Conservation (phyloP, 768 basidiomycete species). For the Scleroderma bovista region DNA sequence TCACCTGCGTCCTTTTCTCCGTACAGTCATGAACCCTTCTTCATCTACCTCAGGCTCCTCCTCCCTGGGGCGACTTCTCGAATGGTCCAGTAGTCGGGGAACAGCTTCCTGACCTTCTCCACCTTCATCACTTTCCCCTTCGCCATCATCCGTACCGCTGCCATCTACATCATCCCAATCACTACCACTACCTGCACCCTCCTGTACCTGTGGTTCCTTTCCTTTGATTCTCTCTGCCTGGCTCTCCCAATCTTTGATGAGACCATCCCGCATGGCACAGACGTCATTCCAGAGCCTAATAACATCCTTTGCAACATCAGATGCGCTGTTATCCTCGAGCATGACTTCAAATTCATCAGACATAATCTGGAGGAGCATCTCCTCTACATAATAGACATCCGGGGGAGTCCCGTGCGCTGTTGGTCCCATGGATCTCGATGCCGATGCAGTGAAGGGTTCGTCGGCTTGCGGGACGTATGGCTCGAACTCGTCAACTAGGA, state of each 20-base stretch:
- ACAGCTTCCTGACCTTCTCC: slow-evolving; percentile 34
- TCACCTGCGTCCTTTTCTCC: slow-evolving; percentile 46
- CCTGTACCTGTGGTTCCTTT: slow-evolving; percentile 43
- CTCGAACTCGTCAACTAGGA: slow-evolving; percentile 77
- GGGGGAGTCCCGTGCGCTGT: slow-evolving; percentile 20
- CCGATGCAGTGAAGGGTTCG: neutral
- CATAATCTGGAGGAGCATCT: slow-evolving; percentile 77
- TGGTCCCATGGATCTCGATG: neutral
- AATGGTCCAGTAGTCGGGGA: slow-evolving; percentile 49
- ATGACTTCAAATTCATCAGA: slow-evolving; percentile 81
- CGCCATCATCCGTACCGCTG: slow-evolving; percentile 38
- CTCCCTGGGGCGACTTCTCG: slow-evolving; percentile 28
- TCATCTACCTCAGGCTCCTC: slow-evolving; percentile 82
- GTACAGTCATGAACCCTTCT: slow-evolving; percentile 87
- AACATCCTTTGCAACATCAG: slow-evolving; percentile 66
- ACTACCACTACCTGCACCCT: slow-evolving; percentile 33
- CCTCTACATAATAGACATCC: slow-evolving; percentile 76
- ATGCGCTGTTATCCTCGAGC: slow-evolving; percentile 82
- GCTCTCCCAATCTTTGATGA: slow-evolving; percentile 59
- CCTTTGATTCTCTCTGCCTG: slow-evolving; percentile 53
- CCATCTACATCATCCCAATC: slow-evolving; percentile 47
- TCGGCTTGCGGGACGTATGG: slow-evolving; percentile 35
- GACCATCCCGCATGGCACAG: slow-evolving; percentile 34
- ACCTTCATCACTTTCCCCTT: slow-evolving; percentile 30
- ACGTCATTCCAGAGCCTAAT: slow-evolving; percentile 62